phyloP scores from a whole-genome alignment of 495 filamentous ascomycete species.

The Parathielavia hyrcaniae region DNA sequence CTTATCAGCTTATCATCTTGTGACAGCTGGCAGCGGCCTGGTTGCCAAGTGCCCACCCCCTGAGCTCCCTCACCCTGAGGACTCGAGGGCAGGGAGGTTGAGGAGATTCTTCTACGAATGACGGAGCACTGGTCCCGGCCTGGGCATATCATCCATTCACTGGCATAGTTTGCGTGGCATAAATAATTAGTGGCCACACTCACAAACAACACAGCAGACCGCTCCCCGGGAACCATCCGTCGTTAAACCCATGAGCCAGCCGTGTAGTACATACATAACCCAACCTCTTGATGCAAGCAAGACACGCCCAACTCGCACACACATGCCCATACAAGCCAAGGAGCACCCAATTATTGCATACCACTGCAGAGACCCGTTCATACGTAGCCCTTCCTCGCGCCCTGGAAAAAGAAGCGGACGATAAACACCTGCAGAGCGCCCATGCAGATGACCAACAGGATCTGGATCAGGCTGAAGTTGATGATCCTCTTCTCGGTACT shows the following conservation, averaged over 20 bases:
- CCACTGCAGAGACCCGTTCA: constrained; percentile 24
- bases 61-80: neutral
- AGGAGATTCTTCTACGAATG: too few species aligned
- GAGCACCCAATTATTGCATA: neutral
- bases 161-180: too few species aligned
- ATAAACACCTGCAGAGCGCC: constrained; percentile 95
- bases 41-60: neutral
- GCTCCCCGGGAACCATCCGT: constrained; percentile 8
- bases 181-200: constrained; percentile 10
- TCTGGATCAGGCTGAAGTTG: constrained; percentile 94
- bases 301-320: constrained; percentile 23
- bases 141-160: too few species aligned
- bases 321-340: constrained; percentile 24
- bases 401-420: constrained; percentile 95
- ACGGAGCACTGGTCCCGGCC: too few species aligned
- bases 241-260: constrained; percentile 23
- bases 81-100: too few species aligned
- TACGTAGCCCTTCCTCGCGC: constrained; percentile 56
- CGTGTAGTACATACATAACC: constrained; percentile 21
- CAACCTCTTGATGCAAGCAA: constrained; percentile 20
- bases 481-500: constrained; percentile 94
- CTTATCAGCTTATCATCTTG: constrained; percentile 13
- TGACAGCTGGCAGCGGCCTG: neutral
- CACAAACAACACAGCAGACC: constrained; percentile 2
- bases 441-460: constrained; percentile 89